A percentile compares a stretch with the other conserved stretches of the same genome.
These are phyloP conservation scores for Ophiostoma triangulosporum DNA, from an alignment of 2,329 filamentous ascomycete genomes.

Conservation along the genomic window DNA sequence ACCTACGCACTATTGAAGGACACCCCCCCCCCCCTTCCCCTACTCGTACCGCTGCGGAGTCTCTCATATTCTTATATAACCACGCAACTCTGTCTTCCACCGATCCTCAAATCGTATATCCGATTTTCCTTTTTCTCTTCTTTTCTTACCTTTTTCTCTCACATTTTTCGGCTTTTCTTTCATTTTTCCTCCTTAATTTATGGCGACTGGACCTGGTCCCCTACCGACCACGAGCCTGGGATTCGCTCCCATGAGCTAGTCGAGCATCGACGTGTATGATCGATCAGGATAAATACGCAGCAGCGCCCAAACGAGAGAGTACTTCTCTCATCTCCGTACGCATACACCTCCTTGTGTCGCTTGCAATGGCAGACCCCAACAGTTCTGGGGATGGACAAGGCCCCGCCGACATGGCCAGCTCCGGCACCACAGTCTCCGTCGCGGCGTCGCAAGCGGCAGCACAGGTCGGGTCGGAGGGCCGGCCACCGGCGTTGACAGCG, in stretches of 20 bases:
- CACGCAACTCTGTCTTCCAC: neutral
- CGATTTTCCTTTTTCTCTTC: neutral
- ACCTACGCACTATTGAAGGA: no score
- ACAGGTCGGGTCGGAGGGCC: neutral
- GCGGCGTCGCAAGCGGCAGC: neutral
- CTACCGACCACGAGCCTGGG: neutral
- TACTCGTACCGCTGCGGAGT: no score
- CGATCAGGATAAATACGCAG: neutral
- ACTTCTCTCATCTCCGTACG: neutral
- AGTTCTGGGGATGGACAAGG: neutral
- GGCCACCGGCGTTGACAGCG: neutral
- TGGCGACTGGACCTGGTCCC: neutral
- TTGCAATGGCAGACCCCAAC: neutral
- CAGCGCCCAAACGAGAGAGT: neutral
- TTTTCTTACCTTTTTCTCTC: neutral
- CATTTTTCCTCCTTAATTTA: neutral
- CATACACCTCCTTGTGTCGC: neutral
- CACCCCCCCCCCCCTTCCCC: no score
- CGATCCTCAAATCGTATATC: neutral
- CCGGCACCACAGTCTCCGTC: neutral
- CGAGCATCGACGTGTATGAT: no score
- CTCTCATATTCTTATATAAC: no score
- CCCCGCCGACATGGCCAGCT: neutral
- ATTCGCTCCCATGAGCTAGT: neutral
- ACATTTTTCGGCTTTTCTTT: neutral